phyloP scores from a whole-genome alignment of 805 yeast genomes.

The Candida maris region DNA sequence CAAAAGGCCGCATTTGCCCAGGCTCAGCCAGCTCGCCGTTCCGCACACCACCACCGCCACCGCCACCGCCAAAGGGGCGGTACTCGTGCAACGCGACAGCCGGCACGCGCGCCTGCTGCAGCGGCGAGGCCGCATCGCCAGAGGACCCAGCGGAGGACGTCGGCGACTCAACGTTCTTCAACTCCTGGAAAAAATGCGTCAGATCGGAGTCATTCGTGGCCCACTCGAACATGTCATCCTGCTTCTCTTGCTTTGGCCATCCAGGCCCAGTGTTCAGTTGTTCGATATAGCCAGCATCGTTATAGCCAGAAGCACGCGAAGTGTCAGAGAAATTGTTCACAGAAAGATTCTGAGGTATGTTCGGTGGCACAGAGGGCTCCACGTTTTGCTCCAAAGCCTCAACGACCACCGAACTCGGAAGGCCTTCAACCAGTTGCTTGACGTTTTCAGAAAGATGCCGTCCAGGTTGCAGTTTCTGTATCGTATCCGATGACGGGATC shows the following conservation, averaged over 20 bases:
- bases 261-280: neutral
- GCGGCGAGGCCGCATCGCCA: constrained; percentile 17
- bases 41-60: neutral
- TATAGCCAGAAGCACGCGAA: neutral
- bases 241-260: constrained; percentile 1
- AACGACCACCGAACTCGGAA: constrained; percentile 22
- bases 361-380: constrained; percentile 1
- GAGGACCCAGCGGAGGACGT: constrained; percentile 22
- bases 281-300: neutral
- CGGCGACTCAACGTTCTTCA: constrained; percentile 34
- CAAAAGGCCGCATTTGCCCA: neutral
- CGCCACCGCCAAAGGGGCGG: neutral
- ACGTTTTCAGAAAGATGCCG: constrained; percentile 39
- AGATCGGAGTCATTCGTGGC: constrained; percentile 35
- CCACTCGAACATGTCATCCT: constrained; percentile 32
- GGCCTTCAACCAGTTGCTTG: constrained; percentile 35
- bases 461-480: constrained; percentile 31
- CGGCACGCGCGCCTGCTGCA: constrained; percentile 3
- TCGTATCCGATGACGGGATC: constrained; percentile 27
- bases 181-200: constrained; percentile 46
- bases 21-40: neutral
- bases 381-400: too few relatives aligned
- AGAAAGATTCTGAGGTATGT: neutral
- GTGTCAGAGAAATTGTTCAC: constrained; percentile 1
- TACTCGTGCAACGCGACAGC: too few relatives aligned